Percentiles rank a stretch among this genome's conserved stretches.
Conservation (phyloP, 345 rosid genomes). For the Gossypium turneri region DNA sequence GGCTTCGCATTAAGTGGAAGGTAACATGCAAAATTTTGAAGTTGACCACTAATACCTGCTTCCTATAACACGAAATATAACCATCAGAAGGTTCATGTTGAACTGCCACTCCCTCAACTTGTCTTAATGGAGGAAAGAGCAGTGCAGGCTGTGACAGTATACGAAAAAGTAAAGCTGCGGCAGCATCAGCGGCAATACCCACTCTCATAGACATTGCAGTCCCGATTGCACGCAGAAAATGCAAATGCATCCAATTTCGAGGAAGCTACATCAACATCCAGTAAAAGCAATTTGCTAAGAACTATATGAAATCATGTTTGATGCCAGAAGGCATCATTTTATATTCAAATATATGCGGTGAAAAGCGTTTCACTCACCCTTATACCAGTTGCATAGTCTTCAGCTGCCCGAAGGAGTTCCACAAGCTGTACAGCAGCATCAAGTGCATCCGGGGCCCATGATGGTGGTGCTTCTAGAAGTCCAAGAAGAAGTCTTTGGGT, state of each 20-base stretch:
- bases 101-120: slow-evolving; percentile 84
- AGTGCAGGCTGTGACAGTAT: slow-evolving; percentile 90
- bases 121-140: slow-evolving; percentile 89
- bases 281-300: slow-evolving; percentile 8
- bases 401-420: slow-evolving; percentile 97
- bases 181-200: slow-evolving; percentile 98
- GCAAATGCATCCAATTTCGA: slow-evolving; percentile 98
- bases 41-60: slow-evolving; percentile 55
- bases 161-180: slow-evolving; percentile 96
- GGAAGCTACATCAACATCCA: slow-evolving; percentile 67
- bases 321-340: neutral
- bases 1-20: neutral
- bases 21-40: slow-evolving; percentile 9
- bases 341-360: neutral
- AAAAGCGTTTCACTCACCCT: slow-evolving; percentile 50
- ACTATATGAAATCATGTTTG: neutral
- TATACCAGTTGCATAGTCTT: slow-evolving; percentile 92
- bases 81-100: slow-evolving; percentile 71
- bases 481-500: slow-evolving; percentile 96
- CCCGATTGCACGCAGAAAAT: slow-evolving; percentile 97
- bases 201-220: slow-evolving; percentile 98
- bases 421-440: slow-evolving; percentile 99
- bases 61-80: slow-evolving; percentile 68
- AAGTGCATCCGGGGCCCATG: slow-evolving; percentile 99
- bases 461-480: slow-evolving; percentile 96